phyloP scores from a whole-genome alignment of 1,139 yeast genomes.

The Yamadazyma sp. region DNA sequence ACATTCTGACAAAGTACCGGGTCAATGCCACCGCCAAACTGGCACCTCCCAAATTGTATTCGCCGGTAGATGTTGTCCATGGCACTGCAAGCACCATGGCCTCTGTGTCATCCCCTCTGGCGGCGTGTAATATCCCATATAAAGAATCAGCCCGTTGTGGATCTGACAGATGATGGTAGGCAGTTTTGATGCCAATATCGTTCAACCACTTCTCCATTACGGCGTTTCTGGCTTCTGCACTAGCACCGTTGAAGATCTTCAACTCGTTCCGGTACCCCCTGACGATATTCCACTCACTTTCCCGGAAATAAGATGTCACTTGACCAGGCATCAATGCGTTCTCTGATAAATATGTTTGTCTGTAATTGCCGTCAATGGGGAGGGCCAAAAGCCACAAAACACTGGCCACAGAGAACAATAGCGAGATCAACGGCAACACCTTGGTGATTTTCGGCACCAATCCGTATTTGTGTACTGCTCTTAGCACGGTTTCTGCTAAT shows the following conservation, averaged over 20 bases:
- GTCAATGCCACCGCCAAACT: slow-evolving; percentile 73
- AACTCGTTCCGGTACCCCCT: slow-evolving; percentile 78
- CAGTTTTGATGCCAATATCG: slow-evolving; percentile 66
- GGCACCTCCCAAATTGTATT: slow-evolving; percentile 76
- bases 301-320: slow-evolving; percentile 88
- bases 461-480: slow-evolving; percentile 57
- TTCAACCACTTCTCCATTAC: slow-evolving; percentile 60
- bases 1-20: slow-evolving; percentile 78
- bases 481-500: slow-evolving; percentile 53
- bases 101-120: slow-evolving; percentile 95
- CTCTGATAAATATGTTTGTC: slow-evolving; percentile 86
- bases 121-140: slow-evolving; percentile 87
- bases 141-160: slow-evolving; percentile 53
- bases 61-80: slow-evolving; percentile 63
- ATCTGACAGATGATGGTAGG: slow-evolving; percentile 38
- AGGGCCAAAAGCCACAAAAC: slow-evolving; percentile 64
- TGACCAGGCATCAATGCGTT: slow-evolving; percentile 98
- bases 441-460: slow-evolving; percentile 56
- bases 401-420: slow-evolving; percentile 61
- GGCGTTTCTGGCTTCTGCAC: slow-evolving; percentile 38
- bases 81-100: slow-evolving; percentile 92
- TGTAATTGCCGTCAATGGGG: slow-evolving; percentile 80
- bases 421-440: slow-evolving; percentile 60
- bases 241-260: slow-evolving; percentile 34
- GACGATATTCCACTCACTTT: slow-evolving; percentile 90